phyloP scores from a whole-genome alignment of 331 rosid genomes.

The Saraca asoca region DNA sequence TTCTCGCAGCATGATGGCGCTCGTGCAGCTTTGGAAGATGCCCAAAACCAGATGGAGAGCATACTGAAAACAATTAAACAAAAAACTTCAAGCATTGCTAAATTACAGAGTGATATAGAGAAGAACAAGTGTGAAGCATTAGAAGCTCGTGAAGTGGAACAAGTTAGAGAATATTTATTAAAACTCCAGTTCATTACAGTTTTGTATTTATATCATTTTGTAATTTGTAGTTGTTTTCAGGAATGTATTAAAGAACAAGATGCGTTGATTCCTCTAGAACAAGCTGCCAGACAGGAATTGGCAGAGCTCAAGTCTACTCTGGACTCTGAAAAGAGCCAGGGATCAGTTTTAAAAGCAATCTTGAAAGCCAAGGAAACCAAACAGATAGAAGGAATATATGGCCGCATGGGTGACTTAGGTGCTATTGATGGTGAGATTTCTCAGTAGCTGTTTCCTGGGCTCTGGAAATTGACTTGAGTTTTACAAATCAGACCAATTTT shows the following conservation, averaged over 20 bases:
- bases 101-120: conserved; percentile 58
- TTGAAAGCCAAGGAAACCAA: conserved; percentile 76
- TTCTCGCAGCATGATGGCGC: conserved; percentile 81
- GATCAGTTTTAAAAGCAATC: conserved; percentile 79
- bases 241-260: conserved; percentile 77
- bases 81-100: conserved; percentile 54
- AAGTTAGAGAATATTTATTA: conserved; percentile 51
- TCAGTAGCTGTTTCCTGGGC: conserved; percentile 13
- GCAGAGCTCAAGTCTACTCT: conserved; percentile 78
- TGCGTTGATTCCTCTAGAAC: conserved; percentile 76
- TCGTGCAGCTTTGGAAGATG: conserved; percentile 65
- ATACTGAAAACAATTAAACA: conserved; percentile 59
- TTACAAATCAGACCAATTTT: conserved; percentile 15
- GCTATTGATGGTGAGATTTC: conserved; percentile 83
- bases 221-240: conserved; percentile 46
- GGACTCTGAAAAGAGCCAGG: conserved; percentile 94
- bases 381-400: conserved; percentile 84
- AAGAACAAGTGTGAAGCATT: conserved; percentile 61
- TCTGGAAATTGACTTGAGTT: conserved; percentile 9
- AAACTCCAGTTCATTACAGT: not conserved
- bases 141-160: conserved; percentile 71
- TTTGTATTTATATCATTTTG: conserved; percentile 22
- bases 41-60: conserved; percentile 64
- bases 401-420: conserved; percentile 97
- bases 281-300: conserved; percentile 91